Evolutionary conservation across 192 early-diverging fungal species (phyloP), one percentile per base, ranked within the genome.

Genomic region (Umbelopsis vinacea): DNA sequence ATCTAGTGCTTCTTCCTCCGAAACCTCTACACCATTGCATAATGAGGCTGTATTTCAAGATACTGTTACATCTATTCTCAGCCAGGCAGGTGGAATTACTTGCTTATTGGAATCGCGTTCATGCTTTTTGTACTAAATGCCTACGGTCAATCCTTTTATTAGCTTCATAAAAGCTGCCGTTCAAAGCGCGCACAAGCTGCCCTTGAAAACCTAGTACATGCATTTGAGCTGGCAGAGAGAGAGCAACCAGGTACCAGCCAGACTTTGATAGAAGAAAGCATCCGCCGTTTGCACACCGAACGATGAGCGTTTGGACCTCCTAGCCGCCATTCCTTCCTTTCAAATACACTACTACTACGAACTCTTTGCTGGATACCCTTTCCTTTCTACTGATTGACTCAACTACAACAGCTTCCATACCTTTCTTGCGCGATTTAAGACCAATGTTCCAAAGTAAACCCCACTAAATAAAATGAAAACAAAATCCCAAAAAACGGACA

Each of bases 241-340:
- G 83, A 84, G 71, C 75, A 72, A 29, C 83, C 83, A 5, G 83
- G 83, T 11, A 75, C 76, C 50, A 71, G 73, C 3, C 77, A 83
- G 43, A 68, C 38, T 46, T 72, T 85, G 12, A 71, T 81, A 66
- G 73, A 83, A 57, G 78, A 82, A 45, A 54, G 35, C 47, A 53
- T 52, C 7, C 29, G 69, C 54, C 60, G 69, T 63, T 10, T 71
- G 43, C 54, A 71, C 19, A 46, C 52, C 14, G 52, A 71, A 19
- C 70, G 35, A 26, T 60, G 45, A 60, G 29, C 17, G 15, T 43
- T 43, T 43, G 48, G 48, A 21, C n/a, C 48, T 50, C 48, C n/a
- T 17, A 17, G 9, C 5, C 15, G n/a, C 48, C 48, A 17, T 3
- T 6, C 48, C 6, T 50, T 21, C n/a, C 15, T 21, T 50, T 21